These are phyloP conservation scores for Phytophthora aleatoria DNA, from an alignment of 352 stramenopile genomes.

Conservation along the genomic window DNA sequence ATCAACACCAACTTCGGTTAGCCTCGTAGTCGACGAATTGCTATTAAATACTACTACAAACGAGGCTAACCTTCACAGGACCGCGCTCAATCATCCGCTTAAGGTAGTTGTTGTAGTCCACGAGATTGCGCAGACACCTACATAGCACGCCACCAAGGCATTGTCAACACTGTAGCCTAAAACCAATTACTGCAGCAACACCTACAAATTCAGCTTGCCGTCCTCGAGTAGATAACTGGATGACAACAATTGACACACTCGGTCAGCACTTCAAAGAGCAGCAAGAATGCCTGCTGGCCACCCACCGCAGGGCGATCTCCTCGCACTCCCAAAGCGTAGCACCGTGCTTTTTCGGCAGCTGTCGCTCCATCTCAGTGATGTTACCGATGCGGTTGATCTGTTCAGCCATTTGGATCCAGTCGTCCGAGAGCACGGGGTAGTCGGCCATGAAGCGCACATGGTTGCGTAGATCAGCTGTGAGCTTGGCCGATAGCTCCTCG, in stretches of 20 bases:
- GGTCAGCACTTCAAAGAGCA: neutral
- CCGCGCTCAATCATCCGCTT: slow-evolving; percentile 70
- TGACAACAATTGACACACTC: slow-evolving; percentile 4
- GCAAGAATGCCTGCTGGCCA: neutral
- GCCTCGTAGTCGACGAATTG: neutral
- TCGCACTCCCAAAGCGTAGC: slow-evolving; percentile 92
- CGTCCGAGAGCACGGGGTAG: slow-evolving; percentile 87
- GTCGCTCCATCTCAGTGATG: slow-evolving; percentile 90
- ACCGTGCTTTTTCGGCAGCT: slow-evolving; percentile 82
- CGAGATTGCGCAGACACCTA: slow-evolving; percentile 80
- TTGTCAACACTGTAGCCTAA: neutral
- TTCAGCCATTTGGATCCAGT: slow-evolving; percentile 90
- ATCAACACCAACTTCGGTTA: slow-evolving; percentile 4
- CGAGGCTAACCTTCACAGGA: slow-evolving; percentile 53
- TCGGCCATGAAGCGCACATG: slow-evolving; percentile 89
- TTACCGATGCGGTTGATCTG: slow-evolving; percentile 88
- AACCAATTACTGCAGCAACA: neutral
- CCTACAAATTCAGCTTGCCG: slow-evolving; percentile 90
- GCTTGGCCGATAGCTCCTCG: slow-evolving; percentile 85
- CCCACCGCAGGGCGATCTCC: slow-evolving; percentile 80
- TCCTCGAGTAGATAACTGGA: slow-evolving; percentile 89
- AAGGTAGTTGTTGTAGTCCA: slow-evolving; percentile 83
- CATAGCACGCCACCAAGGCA: neutral
- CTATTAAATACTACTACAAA: neutral
- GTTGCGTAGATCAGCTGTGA: slow-evolving; percentile 83